phyloP scores from a whole-genome alignment of 2,329 filamentous ascomycete species.

The Triangularia verruculosa region DNA sequence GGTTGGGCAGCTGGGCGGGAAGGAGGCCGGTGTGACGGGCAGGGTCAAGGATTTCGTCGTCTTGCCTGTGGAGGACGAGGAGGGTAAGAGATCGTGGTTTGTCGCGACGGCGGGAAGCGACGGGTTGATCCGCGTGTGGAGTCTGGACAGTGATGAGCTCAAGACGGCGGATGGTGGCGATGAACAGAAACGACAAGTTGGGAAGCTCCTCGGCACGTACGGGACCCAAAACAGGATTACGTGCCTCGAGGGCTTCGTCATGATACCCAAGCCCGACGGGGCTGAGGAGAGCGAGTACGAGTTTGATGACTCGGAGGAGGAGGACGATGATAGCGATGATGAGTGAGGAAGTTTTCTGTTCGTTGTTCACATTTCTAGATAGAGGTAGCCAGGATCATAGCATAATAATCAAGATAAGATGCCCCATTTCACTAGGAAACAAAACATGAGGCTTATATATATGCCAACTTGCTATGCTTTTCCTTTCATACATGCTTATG shows the following conservation, averaged over 20 bases:
- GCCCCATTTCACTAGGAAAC: background rate
- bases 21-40: conserved; percentile 60
- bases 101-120: conserved; percentile 80
- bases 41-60: conserved; percentile 89
- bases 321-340: conserved; percentile 34
- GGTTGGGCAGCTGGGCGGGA: conserved; percentile 76
- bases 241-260: conserved; percentile 80
- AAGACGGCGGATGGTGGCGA: conserved; percentile 28
- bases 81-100: conserved; percentile 45
- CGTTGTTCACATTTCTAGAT: background rate
- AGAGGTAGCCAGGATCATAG: background rate
- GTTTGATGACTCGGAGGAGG: conserved; percentile 40
- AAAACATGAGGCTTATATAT: too few species aligned
- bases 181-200: conserved; percentile 43
- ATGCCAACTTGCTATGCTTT: background rate
- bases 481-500: background rate
- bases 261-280: conserved; percentile 66
- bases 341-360: conserved; percentile 16
- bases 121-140: conserved; percentile 79
- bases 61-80: conserved; percentile 43
- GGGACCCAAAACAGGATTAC: conserved; percentile 88
- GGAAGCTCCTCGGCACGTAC: conserved; percentile 70
- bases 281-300: conserved; percentile 58
- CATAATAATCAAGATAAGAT: background rate
- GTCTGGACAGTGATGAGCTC: conserved; percentile 47